Percentiles rank a stretch among this genome's conserved stretches.
Conservation (phyloP, 192 early-diverging fungal genomes). For the Linnemannia elongata region DNA sequence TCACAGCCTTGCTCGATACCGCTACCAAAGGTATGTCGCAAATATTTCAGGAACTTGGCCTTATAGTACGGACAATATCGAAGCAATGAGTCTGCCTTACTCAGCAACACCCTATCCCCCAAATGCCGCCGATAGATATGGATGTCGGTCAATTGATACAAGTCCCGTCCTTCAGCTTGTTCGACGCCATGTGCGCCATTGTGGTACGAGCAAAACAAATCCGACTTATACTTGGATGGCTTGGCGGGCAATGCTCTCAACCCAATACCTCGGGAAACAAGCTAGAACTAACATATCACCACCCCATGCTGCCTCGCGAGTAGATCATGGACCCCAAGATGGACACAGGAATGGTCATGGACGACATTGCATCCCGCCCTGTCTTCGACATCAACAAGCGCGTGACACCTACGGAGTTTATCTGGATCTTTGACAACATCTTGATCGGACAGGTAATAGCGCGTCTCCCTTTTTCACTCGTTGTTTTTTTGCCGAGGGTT, state of each 20-base stretch:
- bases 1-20: constrained; percentile 57
- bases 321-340: constrained; percentile 75
- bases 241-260: not conserved
- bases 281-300: not conserved
- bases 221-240: not conserved
- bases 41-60: too few species aligned
- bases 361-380: constrained; percentile 49
- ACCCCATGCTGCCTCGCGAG: too few species aligned
- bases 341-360: constrained; percentile 71
- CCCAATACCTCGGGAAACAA: not conserved
- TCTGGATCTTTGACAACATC: constrained; percentile 68
- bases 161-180: constrained; percentile 66
- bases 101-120: not conserved
- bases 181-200: constrained; percentile 76
- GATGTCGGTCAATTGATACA: constrained; percentile 70
- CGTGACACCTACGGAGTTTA: constrained; percentile 52
- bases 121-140: constrained; percentile 54
- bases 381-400: constrained; percentile 54
- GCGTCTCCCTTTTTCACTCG: not conserved
- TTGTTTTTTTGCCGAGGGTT: not conserved
- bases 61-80: not conserved
- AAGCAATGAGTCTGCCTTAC: not conserved
- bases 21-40: constrained; percentile 57
- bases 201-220: constrained; percentile 42
- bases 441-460: constrained; percentile 64